Percentiles rank a stretch among this genome's conserved stretches.
These are phyloP conservation scores for Xerocomellus amylosporus DNA, from an alignment of 768 basidiomycete genomes.

Conservation along the genomic window DNA sequence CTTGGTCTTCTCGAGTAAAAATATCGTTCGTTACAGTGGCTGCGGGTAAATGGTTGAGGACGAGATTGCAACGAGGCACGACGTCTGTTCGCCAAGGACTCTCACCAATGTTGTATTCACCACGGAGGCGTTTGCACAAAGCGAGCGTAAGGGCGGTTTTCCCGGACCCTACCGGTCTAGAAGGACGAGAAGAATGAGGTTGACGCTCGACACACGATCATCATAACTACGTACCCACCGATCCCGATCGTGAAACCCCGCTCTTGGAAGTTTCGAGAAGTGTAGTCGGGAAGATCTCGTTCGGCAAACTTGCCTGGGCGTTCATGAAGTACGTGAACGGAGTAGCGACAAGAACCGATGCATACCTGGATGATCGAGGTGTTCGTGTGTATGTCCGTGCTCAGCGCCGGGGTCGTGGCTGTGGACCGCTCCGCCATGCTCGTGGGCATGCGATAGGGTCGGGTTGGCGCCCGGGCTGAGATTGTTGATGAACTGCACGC, in stretches of 20 bases:
- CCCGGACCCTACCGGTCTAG: slow-evolving; percentile 94
- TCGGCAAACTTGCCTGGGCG: slow-evolving; percentile 82
- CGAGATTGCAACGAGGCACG: slow-evolving; percentile 1
- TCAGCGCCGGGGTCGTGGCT: slow-evolving; percentile 63
- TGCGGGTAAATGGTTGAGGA: slow-evolving; percentile 30
- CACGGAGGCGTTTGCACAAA: slow-evolving; percentile 77
- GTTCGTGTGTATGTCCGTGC: slow-evolving; percentile 95
- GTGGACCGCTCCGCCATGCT: slow-evolving; percentile 36
- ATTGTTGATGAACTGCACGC: slow-evolving; percentile 74
- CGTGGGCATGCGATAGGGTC: slow-evolving; percentile 51
- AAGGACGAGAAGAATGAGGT: slow-evolving; percentile 1
- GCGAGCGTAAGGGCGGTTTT: slow-evolving; percentile 94
- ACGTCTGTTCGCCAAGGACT: neutral
- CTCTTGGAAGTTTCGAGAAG: slow-evolving; percentile 80
- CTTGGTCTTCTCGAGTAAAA: slow-evolving; percentile 96
- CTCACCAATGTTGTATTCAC: slow-evolving; percentile 88
- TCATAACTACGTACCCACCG: slow-evolving; percentile 69
- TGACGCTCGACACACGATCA: neutral
- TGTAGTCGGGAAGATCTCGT: slow-evolving; percentile 88
- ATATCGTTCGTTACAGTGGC: slow-evolving; percentile 99
- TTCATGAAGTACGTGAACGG: neutral
- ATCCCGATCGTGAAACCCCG: slow-evolving; percentile 98
- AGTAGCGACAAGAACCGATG: neutral
- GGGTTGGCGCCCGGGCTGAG: slow-evolving; percentile 41
- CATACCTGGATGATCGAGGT: slow-evolving; percentile 83